Conservation (phyloP, 1,284 basidiomycete genomes). For the Trichosporon sp. region DNA sequence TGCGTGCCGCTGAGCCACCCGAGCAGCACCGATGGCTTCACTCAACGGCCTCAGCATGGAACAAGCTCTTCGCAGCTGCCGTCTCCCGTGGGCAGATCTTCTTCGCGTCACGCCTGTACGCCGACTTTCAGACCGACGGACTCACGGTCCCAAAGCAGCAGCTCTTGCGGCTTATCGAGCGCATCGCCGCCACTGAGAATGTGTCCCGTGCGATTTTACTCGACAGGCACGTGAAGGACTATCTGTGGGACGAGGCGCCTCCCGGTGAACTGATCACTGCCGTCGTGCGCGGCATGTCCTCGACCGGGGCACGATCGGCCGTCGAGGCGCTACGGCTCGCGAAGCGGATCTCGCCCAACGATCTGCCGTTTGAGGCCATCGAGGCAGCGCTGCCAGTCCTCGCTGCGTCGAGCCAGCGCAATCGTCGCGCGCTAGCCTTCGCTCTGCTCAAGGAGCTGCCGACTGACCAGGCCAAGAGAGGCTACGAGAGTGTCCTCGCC, state of each 20-base stretch:
- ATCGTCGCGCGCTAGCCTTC: constrained; percentile 14
- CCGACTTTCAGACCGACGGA: constrained; percentile 35
- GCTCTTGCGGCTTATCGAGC: constrained; percentile 26
- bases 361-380: constrained; percentile 9
- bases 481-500: constrained; percentile 20
- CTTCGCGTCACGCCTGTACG: constrained; percentile 38
- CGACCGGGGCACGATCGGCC: not conserved
- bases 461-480: not conserved
- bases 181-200: constrained; percentile 17
- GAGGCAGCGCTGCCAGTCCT: constrained; percentile 19
- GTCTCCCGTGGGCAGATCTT: constrained; percentile 19
- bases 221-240: constrained; percentile 40
- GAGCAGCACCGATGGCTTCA: constrained; percentile 2
- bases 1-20: not conserved
- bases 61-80: constrained; percentile 19
- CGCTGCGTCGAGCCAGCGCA: constrained; percentile 12
- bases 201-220: constrained; percentile 31
- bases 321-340: not conserved
- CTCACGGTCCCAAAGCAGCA: constrained; percentile 14
- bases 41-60: constrained; percentile 13
- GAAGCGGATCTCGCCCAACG: constrained; percentile 12
- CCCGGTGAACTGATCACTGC: constrained; percentile 20
- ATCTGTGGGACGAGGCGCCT: constrained; percentile 21
- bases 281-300: constrained; percentile 26
- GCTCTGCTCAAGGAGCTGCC: constrained; percentile 5